Base-by-base conservation (phyloP, 768 basidiomycete genomes). In the Agrocybe pediades region DNA sequence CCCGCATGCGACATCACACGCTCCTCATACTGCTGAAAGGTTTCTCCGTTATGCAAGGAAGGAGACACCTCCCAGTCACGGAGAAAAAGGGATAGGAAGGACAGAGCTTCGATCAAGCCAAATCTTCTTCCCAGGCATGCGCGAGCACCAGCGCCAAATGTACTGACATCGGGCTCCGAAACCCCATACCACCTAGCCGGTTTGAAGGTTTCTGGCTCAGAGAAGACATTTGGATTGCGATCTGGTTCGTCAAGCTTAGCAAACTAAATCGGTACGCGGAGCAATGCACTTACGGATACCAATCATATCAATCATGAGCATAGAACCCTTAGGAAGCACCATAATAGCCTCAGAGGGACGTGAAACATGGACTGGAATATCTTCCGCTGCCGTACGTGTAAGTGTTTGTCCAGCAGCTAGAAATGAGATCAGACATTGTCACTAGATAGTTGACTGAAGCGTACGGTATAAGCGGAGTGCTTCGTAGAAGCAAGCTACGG, bases 121-220 rank as follows among this genome's bases (percentile, higher is more conserved):
- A 58, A 58, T 25, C 54, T 58, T n/a, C 57, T 23, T 6, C 57
- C 57, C 3, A 58, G 40, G 33, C 57, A 58, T 2, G 52, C 39
- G 6, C 53, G 52, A 13, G 57, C 41, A n/a, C 57, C 57, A 20
- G 23, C 44, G 9, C 57, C 57, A 25, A 58, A 58, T 30, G 46
- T 49, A 6, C 47, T 29, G 26, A 54, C 21, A 21, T 54, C 43
- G 24, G 43, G 47, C 11, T 58, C 57, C 5, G 57, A 40, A 2
- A 58, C 21, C 20, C 27, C 48, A 20, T 54, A 45, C 57, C 57
- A 58, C 23, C 57, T 24, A 3, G 57, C 54, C 15, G 57, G 57
- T 27, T 39, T 33, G 53, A 58, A 58, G n/a, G 30, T 25, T 25
- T 49, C n/a, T 2, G 57, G 52, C 2, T 44, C 40, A 11, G 45